Evolutionary conservation across 179 eudicot genomes (phyloP).

Genomic region (Beta corolliflora): DNA sequence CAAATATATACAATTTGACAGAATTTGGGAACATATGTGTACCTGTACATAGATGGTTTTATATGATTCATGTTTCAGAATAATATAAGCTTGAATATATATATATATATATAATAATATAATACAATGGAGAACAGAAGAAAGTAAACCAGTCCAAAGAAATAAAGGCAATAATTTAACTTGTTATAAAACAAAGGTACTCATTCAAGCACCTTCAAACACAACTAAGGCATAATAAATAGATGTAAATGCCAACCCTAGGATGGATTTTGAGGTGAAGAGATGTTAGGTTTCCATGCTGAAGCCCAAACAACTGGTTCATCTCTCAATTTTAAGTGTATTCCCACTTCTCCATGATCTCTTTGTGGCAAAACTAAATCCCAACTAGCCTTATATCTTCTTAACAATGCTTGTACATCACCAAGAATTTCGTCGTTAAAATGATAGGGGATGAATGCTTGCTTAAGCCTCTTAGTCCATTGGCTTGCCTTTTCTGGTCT

Average conservation of each 20-base stretch:
- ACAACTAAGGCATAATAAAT: neutral
- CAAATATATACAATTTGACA: neutral
- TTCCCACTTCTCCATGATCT: constrained; percentile 20
- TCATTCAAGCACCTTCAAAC: constrained; percentile 25
- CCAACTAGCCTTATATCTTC: constrained; percentile 29
- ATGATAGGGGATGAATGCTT: constrained; percentile 24
- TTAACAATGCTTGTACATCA: constrained; percentile 39
- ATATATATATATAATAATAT: too few species aligned
- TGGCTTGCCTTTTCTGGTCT: constrained; percentile 24
- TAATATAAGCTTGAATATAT: neutral
- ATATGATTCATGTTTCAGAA: neutral
- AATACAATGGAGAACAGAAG: neutral
- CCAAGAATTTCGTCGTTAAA: constrained; percentile 31
- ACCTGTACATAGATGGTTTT: constrained; percentile 1
- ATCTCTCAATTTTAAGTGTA: constrained; percentile 33
- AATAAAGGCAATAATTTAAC: constrained; percentile 6
- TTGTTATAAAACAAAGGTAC: constrained; percentile 10
- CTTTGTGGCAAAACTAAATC: constrained; percentile 23
- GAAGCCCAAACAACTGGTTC: constrained; percentile 33
- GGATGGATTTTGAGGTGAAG: neutral
- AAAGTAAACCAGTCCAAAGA: neutral
- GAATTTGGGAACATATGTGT: constrained; percentile 10
- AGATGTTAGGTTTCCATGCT: constrained; percentile 32
- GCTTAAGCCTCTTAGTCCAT: constrained; percentile 31
- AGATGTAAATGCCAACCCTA: constrained; percentile 4